These are phyloP conservation scores for Neofusicoccum umdonicola DNA, from an alignment of 2,329 filamentous ascomycete genomes.

Conservation along the genomic window DNA sequence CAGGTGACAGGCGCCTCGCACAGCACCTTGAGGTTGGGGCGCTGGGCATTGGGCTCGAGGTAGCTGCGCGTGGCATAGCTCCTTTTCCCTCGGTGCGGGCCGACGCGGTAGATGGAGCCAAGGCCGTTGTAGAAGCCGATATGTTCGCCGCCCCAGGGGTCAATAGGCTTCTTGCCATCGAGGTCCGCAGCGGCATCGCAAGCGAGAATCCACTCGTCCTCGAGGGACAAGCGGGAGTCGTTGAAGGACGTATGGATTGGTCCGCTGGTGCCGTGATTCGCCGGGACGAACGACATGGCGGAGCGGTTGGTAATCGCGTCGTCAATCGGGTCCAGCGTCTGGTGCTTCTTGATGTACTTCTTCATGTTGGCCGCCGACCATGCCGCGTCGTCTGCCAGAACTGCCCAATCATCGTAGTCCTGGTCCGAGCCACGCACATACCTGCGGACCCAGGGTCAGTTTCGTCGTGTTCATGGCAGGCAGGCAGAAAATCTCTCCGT, in stretches of 20 bases:
- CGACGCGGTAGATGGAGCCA: conserved; percentile 27
- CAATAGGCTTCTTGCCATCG: conserved; percentile 30
- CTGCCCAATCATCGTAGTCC: conserved; percentile 21
- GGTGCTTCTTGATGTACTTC: conserved; percentile 44
- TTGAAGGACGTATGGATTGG: conserved; percentile 39
- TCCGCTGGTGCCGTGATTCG: conserved; percentile 32
- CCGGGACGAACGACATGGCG: conserved; percentile 14
- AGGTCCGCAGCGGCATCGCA: conserved; percentile 28
- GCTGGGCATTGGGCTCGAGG: neutral
- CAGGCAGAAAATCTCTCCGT: too few species aligned
- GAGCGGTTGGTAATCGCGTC: conserved; percentile 28
- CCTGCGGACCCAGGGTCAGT: conserved; percentile 16
- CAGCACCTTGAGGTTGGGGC: neutral
- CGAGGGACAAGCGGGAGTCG: conserved; percentile 24
- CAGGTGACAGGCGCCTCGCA: neutral
- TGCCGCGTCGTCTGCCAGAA: conserved; percentile 17
- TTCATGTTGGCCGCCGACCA: conserved; percentile 50
- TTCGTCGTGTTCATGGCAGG: neutral
- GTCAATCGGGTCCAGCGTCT: conserved; percentile 34
- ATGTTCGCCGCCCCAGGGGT: conserved; percentile 37
- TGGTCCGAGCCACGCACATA: conserved; percentile 31
- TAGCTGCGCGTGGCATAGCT: conserved; percentile 37
- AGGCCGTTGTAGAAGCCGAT: conserved; percentile 36
- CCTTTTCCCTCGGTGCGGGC: conserved; percentile 32
- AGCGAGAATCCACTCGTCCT: conserved; percentile 25